phyloP scores from a whole-genome alignment of 495 filamentous ascomycete genomes.

The Cladorrhinum samala region DNA sequence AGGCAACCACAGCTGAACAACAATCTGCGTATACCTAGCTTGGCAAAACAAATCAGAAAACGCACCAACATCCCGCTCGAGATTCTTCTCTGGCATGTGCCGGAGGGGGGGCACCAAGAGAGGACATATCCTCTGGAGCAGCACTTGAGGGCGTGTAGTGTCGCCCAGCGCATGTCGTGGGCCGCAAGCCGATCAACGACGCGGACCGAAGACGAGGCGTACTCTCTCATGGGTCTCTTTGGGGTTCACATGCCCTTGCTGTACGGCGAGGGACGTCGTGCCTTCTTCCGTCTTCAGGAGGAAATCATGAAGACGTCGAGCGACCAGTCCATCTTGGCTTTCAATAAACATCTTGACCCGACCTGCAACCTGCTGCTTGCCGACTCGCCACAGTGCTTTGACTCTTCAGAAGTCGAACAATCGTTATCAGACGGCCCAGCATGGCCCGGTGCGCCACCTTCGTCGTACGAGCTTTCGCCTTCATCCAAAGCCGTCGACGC shows the following conservation, averaged over 20 bases:
- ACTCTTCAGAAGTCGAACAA: neutral
- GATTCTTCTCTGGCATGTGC: neutral
- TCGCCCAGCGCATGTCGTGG: conserved; percentile 9
- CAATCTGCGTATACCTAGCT: neutral
- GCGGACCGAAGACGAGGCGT: conserved; percentile 9
- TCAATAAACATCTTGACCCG: neutral
- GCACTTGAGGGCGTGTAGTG: neutral
- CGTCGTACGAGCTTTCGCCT: neutral
- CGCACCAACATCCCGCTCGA: neutral
- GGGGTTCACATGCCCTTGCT: conserved; percentile 13
- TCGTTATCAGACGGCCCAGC: neutral
- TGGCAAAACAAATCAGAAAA: neutral
- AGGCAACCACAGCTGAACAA: neutral
- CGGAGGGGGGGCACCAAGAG: neutral
- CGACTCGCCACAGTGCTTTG: neutral
- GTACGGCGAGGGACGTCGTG: conserved; percentile 12
- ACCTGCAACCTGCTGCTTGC: neutral
- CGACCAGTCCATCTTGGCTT: conserved; percentile 11
- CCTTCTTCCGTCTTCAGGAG: conserved; percentile 11
- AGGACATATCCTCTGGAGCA: neutral
- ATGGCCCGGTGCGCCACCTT: neutral
- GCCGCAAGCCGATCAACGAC: conserved; percentile 5
- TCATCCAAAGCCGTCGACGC: neutral
- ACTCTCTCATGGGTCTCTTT: conserved; percentile 11
- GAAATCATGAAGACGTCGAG: conserved; percentile 5